phyloP scores from a whole-genome alignment of 2,329 filamentous ascomycete species.

The Epichloe gansuensis region DNA sequence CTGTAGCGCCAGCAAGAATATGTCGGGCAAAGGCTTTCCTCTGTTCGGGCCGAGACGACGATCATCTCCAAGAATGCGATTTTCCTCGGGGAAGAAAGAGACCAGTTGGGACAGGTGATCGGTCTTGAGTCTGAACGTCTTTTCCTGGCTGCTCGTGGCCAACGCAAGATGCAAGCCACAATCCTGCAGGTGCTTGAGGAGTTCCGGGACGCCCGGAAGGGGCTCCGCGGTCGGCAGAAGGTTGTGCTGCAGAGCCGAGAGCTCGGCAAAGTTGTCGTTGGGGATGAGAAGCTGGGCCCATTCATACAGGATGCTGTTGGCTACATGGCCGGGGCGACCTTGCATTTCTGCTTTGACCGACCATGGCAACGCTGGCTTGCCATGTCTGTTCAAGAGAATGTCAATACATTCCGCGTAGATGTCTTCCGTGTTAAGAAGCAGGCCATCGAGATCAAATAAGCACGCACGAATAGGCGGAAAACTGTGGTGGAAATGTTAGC shows the following conservation, averaged over 20 bases:
- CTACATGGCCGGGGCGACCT: background rate
- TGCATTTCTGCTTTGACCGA: background rate
- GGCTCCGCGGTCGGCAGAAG: background rate
- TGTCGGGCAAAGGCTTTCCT: background rate
- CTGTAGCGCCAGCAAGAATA: background rate
- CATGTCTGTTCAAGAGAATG: background rate
- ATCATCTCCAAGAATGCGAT: background rate
- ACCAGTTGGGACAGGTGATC: background rate
- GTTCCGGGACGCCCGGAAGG: background rate
- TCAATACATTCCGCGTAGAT: background rate
- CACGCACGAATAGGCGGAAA: background rate
- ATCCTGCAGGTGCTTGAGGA: background rate
- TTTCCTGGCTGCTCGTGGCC: background rate
- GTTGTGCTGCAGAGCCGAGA: background rate
- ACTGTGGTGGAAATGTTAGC: background rate
- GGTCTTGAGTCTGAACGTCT: background rate
- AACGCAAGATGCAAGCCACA: background rate
- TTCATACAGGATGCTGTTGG: background rate
- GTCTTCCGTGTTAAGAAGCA: background rate
- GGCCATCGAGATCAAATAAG: constrained; percentile 1
- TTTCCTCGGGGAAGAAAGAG: background rate
- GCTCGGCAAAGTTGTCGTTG: background rate
- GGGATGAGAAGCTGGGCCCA: background rate
- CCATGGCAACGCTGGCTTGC: background rate
- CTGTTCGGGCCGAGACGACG: background rate